phyloP scores from a whole-genome alignment of 2,329 filamentous ascomycete species.

The Tolypocladium tundrense region DNA sequence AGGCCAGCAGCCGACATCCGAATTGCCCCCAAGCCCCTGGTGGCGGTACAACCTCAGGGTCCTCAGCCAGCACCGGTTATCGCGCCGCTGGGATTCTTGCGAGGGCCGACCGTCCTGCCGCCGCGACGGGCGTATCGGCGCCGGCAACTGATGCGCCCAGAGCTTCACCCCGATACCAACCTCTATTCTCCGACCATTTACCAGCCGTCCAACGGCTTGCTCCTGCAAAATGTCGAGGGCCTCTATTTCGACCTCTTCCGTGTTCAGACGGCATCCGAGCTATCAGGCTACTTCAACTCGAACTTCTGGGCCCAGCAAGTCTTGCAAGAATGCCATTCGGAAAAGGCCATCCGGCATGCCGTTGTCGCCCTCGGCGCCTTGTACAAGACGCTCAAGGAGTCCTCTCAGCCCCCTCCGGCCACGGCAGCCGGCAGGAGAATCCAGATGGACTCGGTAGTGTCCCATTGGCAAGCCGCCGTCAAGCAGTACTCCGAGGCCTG shows the following conservation, averaged over 20 bases:
- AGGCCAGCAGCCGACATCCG: constrained; percentile 34
- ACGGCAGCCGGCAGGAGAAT: constrained; percentile 6
- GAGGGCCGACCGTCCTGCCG: constrained; percentile 16
- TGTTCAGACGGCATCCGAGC: constrained; percentile 48
- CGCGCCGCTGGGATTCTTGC: constrained; percentile 4
- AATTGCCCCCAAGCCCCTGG: constrained; percentile 37
- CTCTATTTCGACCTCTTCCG: constrained; percentile 55
- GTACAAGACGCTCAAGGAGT: constrained; percentile 55
- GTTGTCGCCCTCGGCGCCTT: constrained; percentile 56
- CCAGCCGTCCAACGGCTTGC: constrained; percentile 32
- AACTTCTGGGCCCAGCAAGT: constrained; percentile 56
- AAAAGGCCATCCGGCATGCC: constrained; percentile 52
- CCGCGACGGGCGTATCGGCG: constrained; percentile 19
- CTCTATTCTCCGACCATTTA: constrained; percentile 23
- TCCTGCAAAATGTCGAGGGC: constrained; percentile 40
- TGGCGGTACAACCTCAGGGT: constrained; percentile 9
- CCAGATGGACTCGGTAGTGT: constrained; percentile 24
- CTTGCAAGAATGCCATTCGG: constrained; percentile 51
- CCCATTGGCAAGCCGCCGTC: constrained; percentile 51
- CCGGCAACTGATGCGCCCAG: constrained; percentile 1
- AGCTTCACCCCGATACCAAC: constrained; percentile 1
- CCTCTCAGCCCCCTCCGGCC: constrained; percentile 35
- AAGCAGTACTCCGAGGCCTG: constrained; percentile 49
- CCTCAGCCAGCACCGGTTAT: constrained; percentile 6
- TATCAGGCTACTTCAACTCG: constrained; percentile 58